Percentiles rank a stretch among this genome's conserved stretches.
Evolutionary conservation across 106 monocot species (phyloP).

Genomic region (Platanthera guangdongensis): DNA sequence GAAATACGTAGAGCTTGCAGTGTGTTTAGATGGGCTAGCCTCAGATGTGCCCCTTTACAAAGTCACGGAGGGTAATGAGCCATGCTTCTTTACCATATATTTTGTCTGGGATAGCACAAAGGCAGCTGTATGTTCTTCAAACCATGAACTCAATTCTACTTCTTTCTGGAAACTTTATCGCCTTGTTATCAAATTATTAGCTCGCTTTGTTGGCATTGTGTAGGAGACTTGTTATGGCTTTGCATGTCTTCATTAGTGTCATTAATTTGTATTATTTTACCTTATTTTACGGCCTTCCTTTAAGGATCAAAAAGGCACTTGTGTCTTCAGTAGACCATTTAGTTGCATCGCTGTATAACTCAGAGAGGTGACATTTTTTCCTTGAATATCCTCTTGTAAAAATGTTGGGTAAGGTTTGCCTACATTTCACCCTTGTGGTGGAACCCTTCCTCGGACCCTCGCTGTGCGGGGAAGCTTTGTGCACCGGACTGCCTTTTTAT

Average conservation of each 20-base stretch:
- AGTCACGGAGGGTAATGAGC: conserved; percentile 92
- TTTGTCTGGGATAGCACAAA: conserved; percentile 81
- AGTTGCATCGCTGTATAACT: neutral
- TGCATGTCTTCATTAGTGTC: neutral
- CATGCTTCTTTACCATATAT: conserved; percentile 79
- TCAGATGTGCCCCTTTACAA: conserved; percentile 79
- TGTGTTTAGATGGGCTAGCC: conserved; percentile 57
- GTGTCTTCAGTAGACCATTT: neutral
- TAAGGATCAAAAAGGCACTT: neutral
- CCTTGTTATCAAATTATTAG: neutral
- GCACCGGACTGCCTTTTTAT: too few species aligned
- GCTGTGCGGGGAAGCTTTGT: too few species aligned
- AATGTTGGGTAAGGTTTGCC: too few species aligned
- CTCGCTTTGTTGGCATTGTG: neutral
- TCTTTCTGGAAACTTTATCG: neutral
- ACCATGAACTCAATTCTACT: conserved; percentile 4
- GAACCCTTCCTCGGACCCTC: too few species aligned
- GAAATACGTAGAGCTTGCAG: conserved; percentile 86
- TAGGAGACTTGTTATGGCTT: neutral
- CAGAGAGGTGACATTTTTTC: neutral
- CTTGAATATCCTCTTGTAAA: neutral
- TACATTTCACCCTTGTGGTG: too few species aligned
- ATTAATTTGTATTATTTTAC: neutral
- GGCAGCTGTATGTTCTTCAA: conserved; percentile 49
- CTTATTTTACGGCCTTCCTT: neutral